Evolutionary conservation across 345 rosid genomes (phyloP), one percentile per base, ranked within the genome.

Genomic region (Heritiera littoralis): DNA sequence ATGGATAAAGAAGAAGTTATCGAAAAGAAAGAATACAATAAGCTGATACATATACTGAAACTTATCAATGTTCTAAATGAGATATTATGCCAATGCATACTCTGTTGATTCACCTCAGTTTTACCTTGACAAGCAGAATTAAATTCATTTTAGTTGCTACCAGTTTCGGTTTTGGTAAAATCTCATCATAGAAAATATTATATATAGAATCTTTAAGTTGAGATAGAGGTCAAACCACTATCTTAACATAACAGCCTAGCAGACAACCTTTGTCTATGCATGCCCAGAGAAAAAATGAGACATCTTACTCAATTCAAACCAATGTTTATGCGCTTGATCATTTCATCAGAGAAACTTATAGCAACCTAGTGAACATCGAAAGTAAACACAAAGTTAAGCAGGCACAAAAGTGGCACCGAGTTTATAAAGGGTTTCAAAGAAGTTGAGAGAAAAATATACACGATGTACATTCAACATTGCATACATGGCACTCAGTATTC

Each of bases 391-490:
- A 30, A 14, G 46, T 40, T 5, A 51, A 67, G 71, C 9, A 20
- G 61, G 60, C 56, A 71, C 51, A 78, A 15, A 46, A 17, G 68
- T 0, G 2, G 41, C 30, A 5, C 20, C 7, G n/a, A 71, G 20
- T 64, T 70, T 45, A 75, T 6, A 71, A 20, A 74, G 54, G 67
- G 61, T 43, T 54, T 5, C 28, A 32, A 49, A 56, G 52, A 61
- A 45, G 41, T 43, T 61, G 54, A 35, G 80, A 75, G 84, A 73
- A 74, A 40, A 74, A 78, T 84, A 65, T 78, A 78, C 84, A 84
- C 55, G 76, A 78, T 84, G 63, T 81, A 84, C 80, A 76, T 75
- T 69, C 79, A 80, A 72, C 68, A 65, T 74, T 69, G 69, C 51
- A 10, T 49, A 71, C 75, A 56, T 15, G 14, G 48, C n/a, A n/a